Evolutionary conservation across 1,284 basidiomycete genomes (phyloP), one percentile per base, ranked within the genome.

Genomic region (Leucoagaricus sp.): DNA sequence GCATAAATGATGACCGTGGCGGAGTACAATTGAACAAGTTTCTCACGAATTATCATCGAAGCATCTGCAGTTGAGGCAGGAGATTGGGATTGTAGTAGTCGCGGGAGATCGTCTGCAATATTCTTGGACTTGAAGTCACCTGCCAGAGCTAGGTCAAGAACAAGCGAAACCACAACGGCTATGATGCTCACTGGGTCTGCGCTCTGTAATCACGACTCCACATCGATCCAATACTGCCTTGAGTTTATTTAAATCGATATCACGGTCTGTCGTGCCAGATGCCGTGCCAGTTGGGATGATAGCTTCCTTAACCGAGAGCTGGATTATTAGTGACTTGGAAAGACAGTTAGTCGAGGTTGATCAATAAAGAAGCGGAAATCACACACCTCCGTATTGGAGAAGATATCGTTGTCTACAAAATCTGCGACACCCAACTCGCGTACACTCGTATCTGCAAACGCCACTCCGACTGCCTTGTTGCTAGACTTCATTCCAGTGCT

Each of bases 271-370:
- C 1, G 75, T 84, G 0, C 87, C 87, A 28, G 83, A 79, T 0
- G 75, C 71, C 3, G 88, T 89, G n/a, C 87, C 86, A 0, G 83
- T 83, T 0, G 86, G 80, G 34, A 91, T 77, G 57, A 91, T 81
- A 29, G 93, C 95, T 72, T 99, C 97, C 70, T 99, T 99, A 44
- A 96, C 94, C 2, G 94, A 96, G 1, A 99, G 84, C 71, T 99
- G 97, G 60, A 99, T 98, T 47, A 98, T 78, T 13, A 99, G 82
- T 3, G 94, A 96, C 93, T 97, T 60, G 12, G 46, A 23, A 46
- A 58, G 44, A 28, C 23, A 13, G 26, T 50, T 44, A 31, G 42
- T 19, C 25, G 13, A n/a, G n/a, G n/a, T n/a, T n/a, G 26, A 19
- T 40, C 38, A n/a, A 7, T 31, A 19, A 28, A 48, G 31, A 33